These are phyloP conservation scores for Ministeria vibrans DNA, from an alignment of 78 protist genomes.

Conservation along the genomic window DNA sequence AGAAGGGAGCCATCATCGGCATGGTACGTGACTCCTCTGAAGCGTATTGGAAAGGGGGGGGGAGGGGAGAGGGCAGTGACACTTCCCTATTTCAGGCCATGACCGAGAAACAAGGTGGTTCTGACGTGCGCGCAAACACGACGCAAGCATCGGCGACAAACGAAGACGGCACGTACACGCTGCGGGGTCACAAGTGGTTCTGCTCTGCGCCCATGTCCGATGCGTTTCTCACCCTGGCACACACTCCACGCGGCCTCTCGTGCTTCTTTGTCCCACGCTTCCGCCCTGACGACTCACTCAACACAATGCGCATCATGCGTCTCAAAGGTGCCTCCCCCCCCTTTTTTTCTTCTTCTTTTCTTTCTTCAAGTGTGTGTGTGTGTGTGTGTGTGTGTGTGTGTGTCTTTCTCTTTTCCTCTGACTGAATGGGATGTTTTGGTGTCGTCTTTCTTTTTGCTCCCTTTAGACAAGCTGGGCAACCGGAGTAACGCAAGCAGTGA, in stretches of 20 bases:
- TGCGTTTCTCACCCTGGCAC: conserved; percentile 39
- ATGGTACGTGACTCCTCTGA: too few relatives aligned
- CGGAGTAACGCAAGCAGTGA: conserved; percentile 21
- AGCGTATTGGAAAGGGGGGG: too few relatives aligned
- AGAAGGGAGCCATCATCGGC: conserved; percentile 16
- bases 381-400: not conserved
- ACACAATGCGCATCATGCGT: conserved; percentile 2
- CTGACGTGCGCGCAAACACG: conserved; percentile 33
- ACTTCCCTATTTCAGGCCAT: too few relatives aligned
- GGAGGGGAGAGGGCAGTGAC: too few relatives aligned
- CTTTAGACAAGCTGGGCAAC: conserved; percentile 28
- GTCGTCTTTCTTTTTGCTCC: not conserved
- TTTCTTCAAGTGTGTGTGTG: not conserved
- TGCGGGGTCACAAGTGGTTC: conserved; percentile 31
- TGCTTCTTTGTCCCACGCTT: conserved; percentile 36
- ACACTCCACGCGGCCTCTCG: not conserved
- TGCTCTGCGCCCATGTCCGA: conserved; percentile 42
- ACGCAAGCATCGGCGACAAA: conserved; percentile 10
- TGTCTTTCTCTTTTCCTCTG: too few relatives aligned
- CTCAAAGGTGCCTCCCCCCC: too few relatives aligned
- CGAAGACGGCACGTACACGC: not conserved
- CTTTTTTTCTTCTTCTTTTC: too few relatives aligned
- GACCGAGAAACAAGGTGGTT: conserved; percentile 38
- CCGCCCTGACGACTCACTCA: conserved; percentile 1
- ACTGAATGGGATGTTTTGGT: too few relatives aligned